These are phyloP conservation scores for Saccharomyces paradoxus DNA, from an alignment of 805 yeast species.

Conservation along the genomic window DNA sequence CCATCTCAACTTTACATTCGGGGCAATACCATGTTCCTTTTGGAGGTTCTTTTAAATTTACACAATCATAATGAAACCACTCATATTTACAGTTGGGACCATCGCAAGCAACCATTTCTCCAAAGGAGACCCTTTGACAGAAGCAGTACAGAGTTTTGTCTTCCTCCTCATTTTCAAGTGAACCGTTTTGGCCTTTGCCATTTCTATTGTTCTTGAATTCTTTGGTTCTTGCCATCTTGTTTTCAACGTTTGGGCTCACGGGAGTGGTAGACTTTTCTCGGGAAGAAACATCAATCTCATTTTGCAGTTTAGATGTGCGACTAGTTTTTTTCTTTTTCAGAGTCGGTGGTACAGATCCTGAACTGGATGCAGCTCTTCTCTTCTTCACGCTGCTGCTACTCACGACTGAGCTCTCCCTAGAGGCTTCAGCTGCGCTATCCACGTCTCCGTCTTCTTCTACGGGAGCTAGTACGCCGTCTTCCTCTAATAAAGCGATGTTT, in stretches of 20 bases:
- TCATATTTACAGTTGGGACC: slow-evolving; percentile 79
- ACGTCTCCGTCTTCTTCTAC: slow-evolving; percentile 34
- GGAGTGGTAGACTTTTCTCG: slow-evolving; percentile 1
- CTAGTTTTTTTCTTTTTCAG: slow-evolving; percentile 18
- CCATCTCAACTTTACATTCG: slow-evolving; percentile 47
- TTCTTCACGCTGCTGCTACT: slow-evolving; percentile 13
- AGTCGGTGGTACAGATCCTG: slow-evolving; percentile 10
- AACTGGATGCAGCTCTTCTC: slow-evolving; percentile 14
- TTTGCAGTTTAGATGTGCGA: slow-evolving; percentile 8
- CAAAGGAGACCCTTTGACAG: slow-evolving; percentile 90
- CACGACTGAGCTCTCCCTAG: slow-evolving; percentile 26
- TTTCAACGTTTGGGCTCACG: background rate
- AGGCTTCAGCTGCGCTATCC: slow-evolving; percentile 20
- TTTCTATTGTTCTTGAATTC: background rate
- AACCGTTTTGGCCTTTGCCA: background rate
- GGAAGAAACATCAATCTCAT: slow-evolving; percentile 2
- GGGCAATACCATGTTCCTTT: slow-evolving; percentile 94
- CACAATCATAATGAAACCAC: slow-evolving; percentile 97
- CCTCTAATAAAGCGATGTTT: slow-evolving; percentile 66
- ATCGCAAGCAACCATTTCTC: slow-evolving; percentile 96
- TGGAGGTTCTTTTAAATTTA: slow-evolving; percentile 82
- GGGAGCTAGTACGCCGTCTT: slow-evolving; percentile 71
- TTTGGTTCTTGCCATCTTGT: background rate
- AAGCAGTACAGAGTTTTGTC: slow-evolving; percentile 75
- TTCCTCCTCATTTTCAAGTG: slow-evolving; percentile 38